A percentile compares a stretch with the other conserved stretches of the same genome.
These are phyloP conservation scores for Monosporascus sp. DNA, from an alignment of 2,329 filamentous ascomycete genomes.

Conservation along the genomic window DNA sequence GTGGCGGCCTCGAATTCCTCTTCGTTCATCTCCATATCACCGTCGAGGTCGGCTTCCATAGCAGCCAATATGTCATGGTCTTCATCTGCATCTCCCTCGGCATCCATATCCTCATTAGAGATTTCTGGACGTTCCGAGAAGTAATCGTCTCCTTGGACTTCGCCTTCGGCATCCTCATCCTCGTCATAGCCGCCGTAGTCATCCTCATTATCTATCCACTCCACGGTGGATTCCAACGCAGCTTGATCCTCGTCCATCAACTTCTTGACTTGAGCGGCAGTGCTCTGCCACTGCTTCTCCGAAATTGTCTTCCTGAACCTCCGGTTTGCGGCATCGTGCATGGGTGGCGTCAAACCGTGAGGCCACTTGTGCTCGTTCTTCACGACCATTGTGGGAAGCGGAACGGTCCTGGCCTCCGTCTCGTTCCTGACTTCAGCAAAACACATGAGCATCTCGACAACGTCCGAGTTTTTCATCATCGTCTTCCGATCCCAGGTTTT, in stretches of 20 bases:
- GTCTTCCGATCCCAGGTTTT: constrained; percentile 88
- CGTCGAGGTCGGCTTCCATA: constrained; percentile 25
- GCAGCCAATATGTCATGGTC: constrained; percentile 36
- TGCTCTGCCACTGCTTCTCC: constrained; percentile 78
- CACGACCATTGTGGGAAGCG: constrained; percentile 66
- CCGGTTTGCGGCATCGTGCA: constrained; percentile 78
- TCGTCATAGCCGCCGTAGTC: constrained; percentile 32
- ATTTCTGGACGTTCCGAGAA: constrained; percentile 39
- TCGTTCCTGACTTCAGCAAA: constrained; percentile 63
- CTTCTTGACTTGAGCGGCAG: constrained; percentile 73
- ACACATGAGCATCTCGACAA: constrained; percentile 84
- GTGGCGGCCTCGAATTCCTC: constrained; percentile 32
- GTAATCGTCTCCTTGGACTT: constrained; percentile 52
- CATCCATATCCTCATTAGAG: constrained; percentile 52
- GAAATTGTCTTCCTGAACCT: constrained; percentile 80
- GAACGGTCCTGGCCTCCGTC: constrained; percentile 58
- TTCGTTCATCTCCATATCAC: constrained; percentile 27
- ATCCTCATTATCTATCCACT: constrained; percentile 56
- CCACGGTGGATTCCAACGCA: constrained; percentile 55
- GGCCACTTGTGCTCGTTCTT: constrained; percentile 68
- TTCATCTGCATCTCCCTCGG: constrained; percentile 35
- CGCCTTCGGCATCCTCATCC: constrained; percentile 44
- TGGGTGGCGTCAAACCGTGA: constrained; percentile 81
- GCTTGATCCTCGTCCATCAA: constrained; percentile 66
- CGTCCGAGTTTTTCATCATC: constrained; percentile 84